phyloP scores from a whole-genome alignment of 1,284 basidiomycete genomes.

The Pisolithus thermaeus region DNA sequence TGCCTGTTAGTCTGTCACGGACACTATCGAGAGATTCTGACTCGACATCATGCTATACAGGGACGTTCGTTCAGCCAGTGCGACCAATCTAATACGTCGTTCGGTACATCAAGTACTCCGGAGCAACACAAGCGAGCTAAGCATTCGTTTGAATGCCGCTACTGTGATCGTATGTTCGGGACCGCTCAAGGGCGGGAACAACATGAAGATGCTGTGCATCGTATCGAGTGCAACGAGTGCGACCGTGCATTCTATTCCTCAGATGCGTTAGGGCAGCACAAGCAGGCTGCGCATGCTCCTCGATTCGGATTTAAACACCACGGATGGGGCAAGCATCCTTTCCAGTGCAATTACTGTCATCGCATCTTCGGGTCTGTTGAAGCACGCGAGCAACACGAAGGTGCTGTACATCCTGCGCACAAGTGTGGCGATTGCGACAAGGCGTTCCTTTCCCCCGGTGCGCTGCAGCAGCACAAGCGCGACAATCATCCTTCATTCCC shows the following conservation, averaged over 20 bases:
- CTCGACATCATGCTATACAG: too few relatives aligned
- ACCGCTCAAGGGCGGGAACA: constrained; percentile 7
- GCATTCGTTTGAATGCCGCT: neutral
- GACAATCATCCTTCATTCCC: constrained; percentile 1
- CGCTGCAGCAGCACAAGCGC: constrained; percentile 5
- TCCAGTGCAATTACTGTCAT: constrained; percentile 19
- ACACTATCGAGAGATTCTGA: too few relatives aligned
- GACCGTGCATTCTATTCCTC: constrained; percentile 1
- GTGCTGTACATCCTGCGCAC: constrained; percentile 4
- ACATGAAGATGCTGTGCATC: constrained; percentile 12
- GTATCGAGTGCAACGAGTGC: constrained; percentile 8
- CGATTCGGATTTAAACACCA: constrained; percentile 5
- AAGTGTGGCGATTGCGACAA: constrained; percentile 8
- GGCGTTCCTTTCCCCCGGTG: constrained; percentile 2
- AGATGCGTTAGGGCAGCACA: constrained; percentile 7
- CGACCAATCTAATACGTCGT: neutral
- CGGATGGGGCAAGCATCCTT: constrained; percentile 7
- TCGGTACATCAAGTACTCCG: neutral
- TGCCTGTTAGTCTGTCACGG: neutral
- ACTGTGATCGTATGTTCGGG: constrained; percentile 13
- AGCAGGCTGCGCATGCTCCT: constrained; percentile 1
- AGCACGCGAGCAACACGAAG: constrained; percentile 11
- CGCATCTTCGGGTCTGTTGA: constrained; percentile 11
- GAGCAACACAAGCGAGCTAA: neutral
- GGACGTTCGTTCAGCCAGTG: neutral